A percentile compares a stretch with the other conserved stretches of the same genome.
Conservation (phyloP, 495 filamentous ascomycete species). For the Tuber calosporum region DNA sequence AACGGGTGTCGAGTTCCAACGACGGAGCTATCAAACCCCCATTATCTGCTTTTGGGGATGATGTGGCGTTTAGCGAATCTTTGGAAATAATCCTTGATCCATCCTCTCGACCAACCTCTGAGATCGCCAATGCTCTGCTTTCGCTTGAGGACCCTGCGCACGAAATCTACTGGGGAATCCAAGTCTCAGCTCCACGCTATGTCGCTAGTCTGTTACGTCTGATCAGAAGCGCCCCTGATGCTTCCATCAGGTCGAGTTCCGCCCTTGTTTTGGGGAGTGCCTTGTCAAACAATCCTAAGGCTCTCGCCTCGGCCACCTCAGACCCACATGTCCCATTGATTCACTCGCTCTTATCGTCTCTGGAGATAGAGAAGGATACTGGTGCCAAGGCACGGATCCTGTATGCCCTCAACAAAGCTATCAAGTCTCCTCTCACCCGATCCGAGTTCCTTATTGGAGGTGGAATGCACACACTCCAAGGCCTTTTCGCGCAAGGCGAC, state of each 20-base stretch:
- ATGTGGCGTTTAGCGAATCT: slow-evolving; percentile 45
- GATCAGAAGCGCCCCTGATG: slow-evolving; percentile 15
- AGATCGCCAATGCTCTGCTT: slow-evolving; percentile 45
- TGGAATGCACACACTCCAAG: slow-evolving; percentile 44
- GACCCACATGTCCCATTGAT: slow-evolving; percentile 38
- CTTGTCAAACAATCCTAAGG: slow-evolving; percentile 58
- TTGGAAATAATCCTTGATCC: slow-evolving; percentile 45
- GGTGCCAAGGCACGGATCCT: slow-evolving; percentile 40
- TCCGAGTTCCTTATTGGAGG: slow-evolving; percentile 33
- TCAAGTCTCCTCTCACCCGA: slow-evolving; percentile 27
- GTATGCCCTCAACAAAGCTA: slow-evolving; percentile 38
- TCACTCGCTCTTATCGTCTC: slow-evolving; percentile 36
- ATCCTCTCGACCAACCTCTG: slow-evolving; percentile 15
- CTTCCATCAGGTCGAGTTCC: slow-evolving; percentile 45
- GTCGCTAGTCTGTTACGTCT: slow-evolving; percentile 21
- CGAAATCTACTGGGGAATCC: slow-evolving; percentile 63
- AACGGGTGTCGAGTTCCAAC: slow-evolving; percentile 8
- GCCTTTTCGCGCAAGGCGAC: slow-evolving; percentile 49
- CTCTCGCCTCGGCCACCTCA: slow-evolving; percentile 50
- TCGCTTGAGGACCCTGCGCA: slow-evolving; percentile 55
- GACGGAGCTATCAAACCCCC: slow-evolving; percentile 39
- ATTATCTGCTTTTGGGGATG: slow-evolving; percentile 32
- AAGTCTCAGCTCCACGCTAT: slow-evolving; percentile 50
- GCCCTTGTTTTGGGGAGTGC: slow-evolving; percentile 51
- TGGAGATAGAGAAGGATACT: slow-evolving; percentile 30